Conservation (phyloP, 495 filamentous ascomycete species). For the Podospora pseudopauciseta region DNA sequence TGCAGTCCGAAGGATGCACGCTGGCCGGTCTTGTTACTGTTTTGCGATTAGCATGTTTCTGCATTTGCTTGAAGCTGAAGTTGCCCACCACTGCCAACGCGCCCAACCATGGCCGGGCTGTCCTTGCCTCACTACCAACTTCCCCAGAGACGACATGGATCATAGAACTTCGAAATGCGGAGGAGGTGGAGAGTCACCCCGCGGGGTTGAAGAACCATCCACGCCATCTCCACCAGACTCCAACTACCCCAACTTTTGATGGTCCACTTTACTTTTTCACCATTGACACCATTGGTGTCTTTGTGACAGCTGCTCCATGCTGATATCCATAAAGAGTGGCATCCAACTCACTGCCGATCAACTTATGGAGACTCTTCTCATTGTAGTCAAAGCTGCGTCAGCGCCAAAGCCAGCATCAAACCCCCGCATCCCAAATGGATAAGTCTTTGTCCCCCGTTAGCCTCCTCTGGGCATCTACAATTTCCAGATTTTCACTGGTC, state of each 20-base stretch:
- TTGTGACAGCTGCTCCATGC: background rate
- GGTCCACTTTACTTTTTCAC: background rate
- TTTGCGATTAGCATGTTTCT: constrained; percentile 15
- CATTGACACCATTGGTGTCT: background rate
- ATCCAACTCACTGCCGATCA: background rate
- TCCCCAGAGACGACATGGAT: constrained; percentile 1
- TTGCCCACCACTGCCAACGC: background rate
- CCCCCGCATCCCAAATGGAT: background rate
- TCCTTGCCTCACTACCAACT: background rate
- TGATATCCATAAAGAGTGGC: background rate
- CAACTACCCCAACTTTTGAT: background rate
- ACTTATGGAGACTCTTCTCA: background rate
- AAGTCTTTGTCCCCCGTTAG: background rate
- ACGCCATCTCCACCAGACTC: background rate
- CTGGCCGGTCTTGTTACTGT: constrained; percentile 15
- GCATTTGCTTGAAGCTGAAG: background rate
- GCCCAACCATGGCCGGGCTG: background rate
- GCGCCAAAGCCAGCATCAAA: background rate
- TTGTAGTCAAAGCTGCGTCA: background rate
- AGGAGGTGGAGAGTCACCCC: background rate
- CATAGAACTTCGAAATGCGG: background rate
- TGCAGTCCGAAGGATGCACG: background rate
- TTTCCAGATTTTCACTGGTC: background rate
- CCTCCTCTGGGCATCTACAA: background rate
- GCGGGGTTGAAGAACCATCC: background rate